phyloP scores from a whole-genome alignment of 495 filamentous ascomycete species.

The Penicillium crystallinum region DNA sequence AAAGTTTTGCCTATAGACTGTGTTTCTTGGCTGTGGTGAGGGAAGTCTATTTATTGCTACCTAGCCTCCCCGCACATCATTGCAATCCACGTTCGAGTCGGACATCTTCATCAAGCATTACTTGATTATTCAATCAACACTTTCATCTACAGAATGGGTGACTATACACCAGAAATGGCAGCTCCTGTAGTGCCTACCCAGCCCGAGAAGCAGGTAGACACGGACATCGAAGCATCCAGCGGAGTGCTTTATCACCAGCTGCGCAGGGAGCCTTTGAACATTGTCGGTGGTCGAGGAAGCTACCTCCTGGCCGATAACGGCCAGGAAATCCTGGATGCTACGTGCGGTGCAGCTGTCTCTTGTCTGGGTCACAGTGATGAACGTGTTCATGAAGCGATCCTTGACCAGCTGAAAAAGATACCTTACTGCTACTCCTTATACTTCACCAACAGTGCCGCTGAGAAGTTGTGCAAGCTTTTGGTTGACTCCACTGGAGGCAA shows the following conservation, averaged over 20 bases:
- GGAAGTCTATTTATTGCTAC: not conserved
- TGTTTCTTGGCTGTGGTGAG: not conserved
- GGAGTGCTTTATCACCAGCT: constrained; percentile 23
- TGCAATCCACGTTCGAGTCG: not conserved
- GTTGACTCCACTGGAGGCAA: constrained; percentile 30
- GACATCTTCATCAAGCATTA: not conserved
- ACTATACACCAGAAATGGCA: constrained; percentile 14
- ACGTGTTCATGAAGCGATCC: constrained; percentile 38
- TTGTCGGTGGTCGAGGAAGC: constrained; percentile 19
- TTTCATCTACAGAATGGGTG: constrained; percentile 15
- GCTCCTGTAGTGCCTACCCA: not conserved
- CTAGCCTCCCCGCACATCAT: not conserved
- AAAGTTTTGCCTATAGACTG: not conserved
- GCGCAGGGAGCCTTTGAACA: constrained; percentile 17
- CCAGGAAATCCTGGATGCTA: constrained; percentile 20
- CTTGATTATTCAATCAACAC: not conserved
- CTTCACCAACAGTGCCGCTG: constrained; percentile 36
- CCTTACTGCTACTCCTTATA: constrained; percentile 44
- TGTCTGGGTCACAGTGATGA: constrained; percentile 34
- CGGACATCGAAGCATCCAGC: constrained; percentile 2
- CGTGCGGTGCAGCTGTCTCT: constrained; percentile 35
- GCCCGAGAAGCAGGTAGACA: not conserved
- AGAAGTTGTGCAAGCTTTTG: constrained; percentile 30
- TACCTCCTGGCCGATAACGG: constrained; percentile 14
- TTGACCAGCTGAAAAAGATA: constrained; percentile 34